Evolutionary conservation across 306 rosid species (phyloP).

Genomic region (Mucuna pruriens): DNA sequence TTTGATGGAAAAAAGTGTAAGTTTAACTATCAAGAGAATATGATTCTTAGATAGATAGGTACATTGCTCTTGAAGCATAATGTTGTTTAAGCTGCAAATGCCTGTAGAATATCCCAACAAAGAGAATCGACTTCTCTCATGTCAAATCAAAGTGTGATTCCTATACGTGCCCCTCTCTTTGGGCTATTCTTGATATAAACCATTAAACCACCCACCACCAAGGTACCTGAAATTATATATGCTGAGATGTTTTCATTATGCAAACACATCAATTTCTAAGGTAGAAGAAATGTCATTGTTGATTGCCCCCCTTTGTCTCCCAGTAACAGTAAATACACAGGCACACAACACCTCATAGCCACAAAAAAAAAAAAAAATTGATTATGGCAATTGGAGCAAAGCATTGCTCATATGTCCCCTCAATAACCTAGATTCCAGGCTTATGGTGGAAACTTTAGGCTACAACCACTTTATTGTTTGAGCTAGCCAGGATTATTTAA

Average conservation of each 20-base stretch:
- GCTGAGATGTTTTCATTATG: constrained; percentile 35
- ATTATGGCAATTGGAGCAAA: constrained; percentile 32
- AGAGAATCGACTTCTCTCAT: constrained; percentile 38
- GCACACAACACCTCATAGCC: constrained; percentile 35
- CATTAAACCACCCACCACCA: constrained; percentile 1
- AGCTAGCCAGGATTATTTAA: constrained; percentile 26
- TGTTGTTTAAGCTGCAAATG: constrained; percentile 41
- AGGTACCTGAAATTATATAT: constrained; percentile 17
- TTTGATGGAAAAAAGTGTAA: constrained; percentile 23
- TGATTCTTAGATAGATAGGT: constrained; percentile 44
- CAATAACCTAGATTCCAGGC: constrained; percentile 46
- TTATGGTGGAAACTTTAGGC: constrained; percentile 39
- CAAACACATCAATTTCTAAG: constrained; percentile 49
- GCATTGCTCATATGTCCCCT: constrained; percentile 34
- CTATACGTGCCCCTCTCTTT: not conserved
- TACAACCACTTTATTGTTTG: constrained; percentile 24
- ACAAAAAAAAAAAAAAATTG: not conserved
- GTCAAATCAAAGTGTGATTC: constrained; percentile 47
- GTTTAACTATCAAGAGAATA: constrained; percentile 35
- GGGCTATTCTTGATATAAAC: constrained; percentile 20
- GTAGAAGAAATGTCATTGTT: constrained; percentile 39
- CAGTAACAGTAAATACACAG: constrained; percentile 38
- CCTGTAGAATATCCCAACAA: constrained; percentile 36
- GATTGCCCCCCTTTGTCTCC: constrained; percentile 51
- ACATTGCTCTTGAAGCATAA: constrained; percentile 48